Evolutionary conservation across 768 basidiomycete species (phyloP), one percentile per base, ranked within the genome.

Genomic region (Gloeostereum incarnatum): DNA sequence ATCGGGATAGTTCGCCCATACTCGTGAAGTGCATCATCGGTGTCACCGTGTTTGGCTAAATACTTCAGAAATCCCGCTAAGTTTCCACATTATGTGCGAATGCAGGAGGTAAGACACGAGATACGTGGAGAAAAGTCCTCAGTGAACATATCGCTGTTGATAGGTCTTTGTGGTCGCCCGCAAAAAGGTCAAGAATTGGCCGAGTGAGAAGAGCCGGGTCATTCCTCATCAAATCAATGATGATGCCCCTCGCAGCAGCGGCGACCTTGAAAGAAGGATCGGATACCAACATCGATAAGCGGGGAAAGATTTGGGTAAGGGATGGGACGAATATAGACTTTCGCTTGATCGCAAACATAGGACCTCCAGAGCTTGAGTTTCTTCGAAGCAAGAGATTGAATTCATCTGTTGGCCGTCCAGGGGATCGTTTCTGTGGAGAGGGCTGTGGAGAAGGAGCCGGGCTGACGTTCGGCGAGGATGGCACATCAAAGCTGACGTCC

Each of bases 151-250:
- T 60, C 1, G 78, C 79, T 4, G 55, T 48, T 1, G 58, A 45
- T 7, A 76, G 52, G 32, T 72, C 67, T 31, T 63, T 61, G 23
- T 68, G 60, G 16, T 74, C 67, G 7, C 69, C 73, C 3, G 67
- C 62, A 13, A 87, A 59, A 13, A 69, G 56, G 45, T 83, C 81
- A 32, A 85, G 62, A 10, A 76, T 56, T 14, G 80, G 73, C 7
- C 82, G 71, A 9, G 71, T 63, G 20, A 87, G 58, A n/a, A 85
- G 60, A 11, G 65, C 65, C 4, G 84, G 78, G 47, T 89, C 85
- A 48, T 85, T 81, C 16, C 83, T 70, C 74, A 87, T 78, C 33
- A 81, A 55, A 42, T 83, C 78, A 11, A 81, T 46, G 29, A 86
- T 49, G 4, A 72, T 60, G 19, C 65, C 65, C 30, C 76, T 69